These are phyloP conservation scores for Teratosphaeria viscida DNA, from an alignment of 2,329 filamentous ascomycete genomes.

Conservation along the genomic window DNA sequence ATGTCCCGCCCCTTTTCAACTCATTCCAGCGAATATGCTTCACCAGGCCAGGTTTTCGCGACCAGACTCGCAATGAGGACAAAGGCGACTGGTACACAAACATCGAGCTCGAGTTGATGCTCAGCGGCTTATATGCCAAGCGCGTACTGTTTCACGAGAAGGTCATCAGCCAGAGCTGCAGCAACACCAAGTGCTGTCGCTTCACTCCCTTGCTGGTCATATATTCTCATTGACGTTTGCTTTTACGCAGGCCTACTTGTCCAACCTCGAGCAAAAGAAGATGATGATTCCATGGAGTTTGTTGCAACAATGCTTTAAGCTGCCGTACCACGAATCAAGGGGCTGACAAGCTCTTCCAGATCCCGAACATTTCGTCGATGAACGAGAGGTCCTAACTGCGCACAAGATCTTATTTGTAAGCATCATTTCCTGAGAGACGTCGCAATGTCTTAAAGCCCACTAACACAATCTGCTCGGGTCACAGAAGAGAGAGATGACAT, in stretches of 20 bases:
- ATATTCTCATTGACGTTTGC: not conserved
- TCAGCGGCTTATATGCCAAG: not conserved
- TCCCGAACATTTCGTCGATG: not conserved
- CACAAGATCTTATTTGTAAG: not conserved
- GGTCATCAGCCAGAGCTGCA: not conserved
- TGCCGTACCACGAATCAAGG: not conserved
- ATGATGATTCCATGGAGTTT: not conserved
- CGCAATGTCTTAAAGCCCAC: not conserved
- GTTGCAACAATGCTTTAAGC: not conserved
- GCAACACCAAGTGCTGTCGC: not conserved
- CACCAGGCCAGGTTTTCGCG: not conserved
- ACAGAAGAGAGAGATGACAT: not conserved
- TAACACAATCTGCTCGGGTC: not conserved
- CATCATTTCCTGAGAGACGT: not conserved
- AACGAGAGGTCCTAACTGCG: not conserved
- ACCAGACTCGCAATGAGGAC: not conserved
- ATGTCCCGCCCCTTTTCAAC: not conserved
- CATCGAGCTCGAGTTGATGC: not conserved
- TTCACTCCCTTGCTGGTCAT: not conserved
- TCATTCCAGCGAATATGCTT: not conserved
- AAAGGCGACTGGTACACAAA: not conserved
- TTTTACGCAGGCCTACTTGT: not conserved
- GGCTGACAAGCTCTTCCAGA: not conserved
- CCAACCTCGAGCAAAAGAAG: not conserved
- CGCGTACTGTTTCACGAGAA: not conserved